Percentiles rank a stretch among this genome's conserved stretches.
These are phyloP conservation scores for Filobasidium wieringae DNA, from an alignment of 768 basidiomycete genomes.

Conservation along the genomic window DNA sequence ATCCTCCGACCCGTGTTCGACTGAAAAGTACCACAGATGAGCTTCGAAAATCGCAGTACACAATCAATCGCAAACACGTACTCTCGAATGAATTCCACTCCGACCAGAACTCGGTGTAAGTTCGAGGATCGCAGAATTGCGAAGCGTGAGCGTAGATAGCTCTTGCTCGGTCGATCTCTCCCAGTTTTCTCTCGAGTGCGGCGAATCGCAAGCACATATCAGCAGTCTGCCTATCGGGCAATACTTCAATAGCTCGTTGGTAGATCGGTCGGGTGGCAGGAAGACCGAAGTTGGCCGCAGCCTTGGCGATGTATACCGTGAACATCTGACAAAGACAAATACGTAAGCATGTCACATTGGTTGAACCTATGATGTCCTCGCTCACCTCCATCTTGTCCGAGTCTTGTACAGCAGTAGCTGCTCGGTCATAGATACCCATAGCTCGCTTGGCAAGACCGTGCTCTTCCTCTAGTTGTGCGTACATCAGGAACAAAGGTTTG, in stretches of 20 bases:
- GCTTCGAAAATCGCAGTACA: neutral
- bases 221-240: conserved; percentile 87
- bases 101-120: conserved; percentile 78
- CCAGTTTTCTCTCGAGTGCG: conserved; percentile 86
- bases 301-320: conserved; percentile 93
- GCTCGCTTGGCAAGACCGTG: conserved; percentile 87
- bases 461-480: conserved; percentile 90
- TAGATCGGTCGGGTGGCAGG: conserved; percentile 95
- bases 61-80: conserved; percentile 19
- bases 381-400: conserved; percentile 89
- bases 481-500: conserved; percentile 91
- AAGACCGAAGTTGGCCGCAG: conserved; percentile 85
- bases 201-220: conserved; percentile 98
- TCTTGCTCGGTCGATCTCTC: conserved; percentile 94
- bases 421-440: conserved; percentile 91
- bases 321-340: conserved; percentile 56
- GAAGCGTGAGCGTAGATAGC: conserved; percentile 95
- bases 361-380: neutral
- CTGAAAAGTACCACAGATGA: conserved; percentile 17
- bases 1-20: conserved; percentile 96
- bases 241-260: conserved; percentile 79
- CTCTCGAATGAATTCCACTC: conserved; percentile 96
- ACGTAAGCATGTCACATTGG: neutral
- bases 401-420: conserved; percentile 69
- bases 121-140: conserved; percentile 92